Conservation (phyloP, 31 red algal species). For the Porphyra umbilicalis region DNA sequence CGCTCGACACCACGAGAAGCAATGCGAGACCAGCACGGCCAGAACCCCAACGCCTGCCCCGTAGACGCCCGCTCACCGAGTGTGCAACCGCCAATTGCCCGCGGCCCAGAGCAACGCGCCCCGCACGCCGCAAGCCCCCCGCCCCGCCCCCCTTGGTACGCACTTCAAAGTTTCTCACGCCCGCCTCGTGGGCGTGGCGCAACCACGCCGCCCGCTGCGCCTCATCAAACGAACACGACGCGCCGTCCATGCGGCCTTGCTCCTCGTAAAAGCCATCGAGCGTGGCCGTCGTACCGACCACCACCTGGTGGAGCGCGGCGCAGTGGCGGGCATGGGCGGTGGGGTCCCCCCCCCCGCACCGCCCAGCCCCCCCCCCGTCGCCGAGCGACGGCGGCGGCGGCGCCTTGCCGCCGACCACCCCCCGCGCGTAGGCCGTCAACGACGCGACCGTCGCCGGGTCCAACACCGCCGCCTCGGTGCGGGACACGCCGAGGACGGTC, state of each 20-base stretch:
- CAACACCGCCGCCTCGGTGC: neutral
- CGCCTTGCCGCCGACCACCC: neutral
- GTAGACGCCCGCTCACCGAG: too few relatives aligned
- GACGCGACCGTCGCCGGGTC: neutral
- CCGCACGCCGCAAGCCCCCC: neutral
- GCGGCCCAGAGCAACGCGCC: too few relatives aligned
- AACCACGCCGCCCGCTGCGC: neutral
- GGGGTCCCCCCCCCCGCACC: neutral
- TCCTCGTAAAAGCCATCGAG: neutral
- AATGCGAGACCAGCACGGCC: too few relatives aligned
- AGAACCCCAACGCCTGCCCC: too few relatives aligned
- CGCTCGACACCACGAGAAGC: too few relatives aligned
- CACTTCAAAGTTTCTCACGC: neutral
- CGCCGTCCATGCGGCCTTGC: constrained; percentile 1
- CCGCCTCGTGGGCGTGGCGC: neutral
- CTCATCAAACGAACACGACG: neutral
- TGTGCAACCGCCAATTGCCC: too few relatives aligned
- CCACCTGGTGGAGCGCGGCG: neutral
- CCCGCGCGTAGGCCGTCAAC: neutral
- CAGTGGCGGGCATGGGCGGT: too few relatives aligned
- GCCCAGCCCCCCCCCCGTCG: too few relatives aligned
- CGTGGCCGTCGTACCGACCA: neutral
- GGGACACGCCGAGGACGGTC: neutral
- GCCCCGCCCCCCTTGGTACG: neutral
- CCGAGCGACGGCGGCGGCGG: too few relatives aligned